Percentiles rank a stretch among this genome's conserved stretches.
Evolutionary conservation across 768 basidiomycete genomes (phyloP).

Genomic region (Suillus plorans): DNA sequence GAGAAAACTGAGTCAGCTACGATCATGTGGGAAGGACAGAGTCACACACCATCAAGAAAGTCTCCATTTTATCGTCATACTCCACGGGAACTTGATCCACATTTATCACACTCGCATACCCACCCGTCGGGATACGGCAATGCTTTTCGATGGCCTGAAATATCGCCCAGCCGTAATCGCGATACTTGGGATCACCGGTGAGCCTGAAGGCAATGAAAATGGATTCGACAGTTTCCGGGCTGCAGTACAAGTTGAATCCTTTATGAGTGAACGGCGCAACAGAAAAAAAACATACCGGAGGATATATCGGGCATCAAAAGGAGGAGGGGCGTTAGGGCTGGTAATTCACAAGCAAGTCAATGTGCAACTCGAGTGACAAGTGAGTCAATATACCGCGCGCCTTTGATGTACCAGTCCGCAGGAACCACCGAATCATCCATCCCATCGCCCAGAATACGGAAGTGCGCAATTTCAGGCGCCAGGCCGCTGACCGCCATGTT

Average conservation of each 20-base stretch:
- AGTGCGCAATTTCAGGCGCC: constrained; percentile 88
- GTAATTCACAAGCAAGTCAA: constrained; percentile 7
- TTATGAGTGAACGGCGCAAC: background rate
- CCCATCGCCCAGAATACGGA: constrained; percentile 61
- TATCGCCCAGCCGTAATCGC: constrained; percentile 84
- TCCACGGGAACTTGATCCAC: constrained; percentile 73
- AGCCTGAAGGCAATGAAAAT: constrained; percentile 90
- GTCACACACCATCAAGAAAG: constrained; percentile 77
- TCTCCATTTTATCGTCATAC: constrained; percentile 92
- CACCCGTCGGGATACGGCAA: constrained; percentile 74
- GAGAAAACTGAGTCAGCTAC: background rate
- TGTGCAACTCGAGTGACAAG: background rate
- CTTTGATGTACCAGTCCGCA: constrained; percentile 92
- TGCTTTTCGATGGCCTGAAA: constrained; percentile 88
- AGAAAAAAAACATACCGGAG: constrained; percentile 54
- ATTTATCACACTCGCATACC: constrained; percentile 81
- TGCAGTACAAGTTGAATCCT: constrained; percentile 23
- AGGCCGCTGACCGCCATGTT: constrained; percentile 55
- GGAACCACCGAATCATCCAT: constrained; percentile 38
- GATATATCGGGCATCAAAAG: constrained; percentile 91
- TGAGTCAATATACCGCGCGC: constrained; percentile 49
- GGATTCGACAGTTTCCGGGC: constrained; percentile 93
- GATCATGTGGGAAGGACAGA: background rate
- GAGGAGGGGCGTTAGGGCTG: constrained; percentile 27
- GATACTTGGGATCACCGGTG: constrained; percentile 80